Evolutionary conservation across 352 stramenopile genomes (phyloP).

Genomic region (Phytophthora pinifolia): DNA sequence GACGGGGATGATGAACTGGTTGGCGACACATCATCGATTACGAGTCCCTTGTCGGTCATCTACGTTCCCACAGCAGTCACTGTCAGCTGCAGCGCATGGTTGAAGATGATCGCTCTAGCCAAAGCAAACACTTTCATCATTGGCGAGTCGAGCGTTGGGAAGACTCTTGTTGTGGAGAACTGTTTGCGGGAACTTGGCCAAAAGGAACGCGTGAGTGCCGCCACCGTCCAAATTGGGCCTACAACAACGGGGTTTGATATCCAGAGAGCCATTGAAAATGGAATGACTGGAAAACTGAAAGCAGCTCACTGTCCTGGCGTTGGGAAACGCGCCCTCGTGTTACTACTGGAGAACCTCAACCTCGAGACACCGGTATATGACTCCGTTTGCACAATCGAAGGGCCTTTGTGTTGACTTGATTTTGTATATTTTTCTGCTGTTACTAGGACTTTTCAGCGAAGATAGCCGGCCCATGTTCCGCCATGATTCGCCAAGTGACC

Average conservation of each 20-base stretch:
- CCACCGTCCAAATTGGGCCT: slow-evolving; percentile 36
- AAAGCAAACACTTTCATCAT: slow-evolving; percentile 54
- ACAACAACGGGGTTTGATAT: slow-evolving; percentile 32
- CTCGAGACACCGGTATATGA: slow-evolving; percentile 43
- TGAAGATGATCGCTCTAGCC: slow-evolving; percentile 33
- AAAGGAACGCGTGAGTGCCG: slow-evolving; percentile 34
- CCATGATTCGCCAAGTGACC: slow-evolving; percentile 65
- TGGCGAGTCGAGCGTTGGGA: slow-evolving; percentile 51
- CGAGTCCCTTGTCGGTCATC: slow-evolving; percentile 31
- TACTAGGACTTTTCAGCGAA: slow-evolving; percentile 15
- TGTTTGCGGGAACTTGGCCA: slow-evolving; percentile 35
- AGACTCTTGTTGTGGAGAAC: slow-evolving; percentile 48
- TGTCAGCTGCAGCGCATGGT: slow-evolving; percentile 38
- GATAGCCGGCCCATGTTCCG: slow-evolving; percentile 29
- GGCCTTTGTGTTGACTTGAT: too few species aligned
- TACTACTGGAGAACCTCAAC: slow-evolving; percentile 64
- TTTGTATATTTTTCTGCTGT: not conserved
- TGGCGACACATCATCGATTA: slow-evolving; percentile 25
- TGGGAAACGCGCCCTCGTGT: slow-evolving; percentile 43
- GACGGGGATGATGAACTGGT: slow-evolving; percentile 22
- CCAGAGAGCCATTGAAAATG: slow-evolving; percentile 38
- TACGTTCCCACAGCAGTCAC: slow-evolving; percentile 50
- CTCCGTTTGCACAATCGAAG: too few species aligned
- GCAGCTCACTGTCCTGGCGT: slow-evolving; percentile 52
- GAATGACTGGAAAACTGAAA: slow-evolving; percentile 54